Conservation (phyloP, 352 stramenopile genomes). For the Phytophthora capsici region DNA sequence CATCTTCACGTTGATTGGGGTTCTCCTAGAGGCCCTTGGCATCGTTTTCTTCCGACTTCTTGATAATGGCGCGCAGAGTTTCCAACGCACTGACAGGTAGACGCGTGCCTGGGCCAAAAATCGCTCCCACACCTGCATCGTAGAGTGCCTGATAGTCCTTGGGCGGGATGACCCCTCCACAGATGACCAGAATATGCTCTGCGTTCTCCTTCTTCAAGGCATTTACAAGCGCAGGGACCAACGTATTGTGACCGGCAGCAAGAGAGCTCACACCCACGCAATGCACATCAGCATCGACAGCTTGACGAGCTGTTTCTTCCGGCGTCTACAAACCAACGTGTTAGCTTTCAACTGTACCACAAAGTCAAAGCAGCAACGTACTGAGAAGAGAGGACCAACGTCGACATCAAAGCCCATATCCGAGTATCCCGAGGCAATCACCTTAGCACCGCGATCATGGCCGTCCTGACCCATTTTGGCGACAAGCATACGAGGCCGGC, state of each 20-base stretch:
- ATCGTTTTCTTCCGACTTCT: constrained; percentile 57
- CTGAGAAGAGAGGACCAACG: constrained; percentile 95
- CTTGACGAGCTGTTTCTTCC: constrained; percentile 70
- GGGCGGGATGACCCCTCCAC: constrained; percentile 96
- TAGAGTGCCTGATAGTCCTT: constrained; percentile 97
- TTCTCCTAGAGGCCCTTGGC: constrained; percentile 41
- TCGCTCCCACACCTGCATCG: constrained; percentile 89
- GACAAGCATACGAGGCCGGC: constrained; percentile 95
- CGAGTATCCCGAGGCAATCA: constrained; percentile 96
- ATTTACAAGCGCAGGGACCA: constrained; percentile 93
- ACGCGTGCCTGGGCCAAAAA: constrained; percentile 96
- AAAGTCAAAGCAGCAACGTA: constrained; percentile 24
- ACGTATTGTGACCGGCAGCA: constrained; percentile 95
- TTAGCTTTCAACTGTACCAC: not conserved
- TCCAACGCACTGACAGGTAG: constrained; percentile 85
- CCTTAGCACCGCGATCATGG: constrained; percentile 97
- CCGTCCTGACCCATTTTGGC: constrained; percentile 97
- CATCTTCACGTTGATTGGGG: constrained; percentile 16
- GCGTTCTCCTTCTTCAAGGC: constrained; percentile 92
- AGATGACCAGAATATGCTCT: constrained; percentile 95
- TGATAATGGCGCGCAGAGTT: constrained; percentile 59
- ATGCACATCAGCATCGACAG: constrained; percentile 97
- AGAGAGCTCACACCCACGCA: constrained; percentile 91
- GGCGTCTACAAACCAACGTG: constrained; percentile 41
- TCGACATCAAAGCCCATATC: constrained; percentile 99